Evolutionary conservation across 2,329 filamentous ascomycete species (phyloP), one percentile per base, ranked within the genome.

Genomic region (Drechslerella coelobrocha): DNA sequence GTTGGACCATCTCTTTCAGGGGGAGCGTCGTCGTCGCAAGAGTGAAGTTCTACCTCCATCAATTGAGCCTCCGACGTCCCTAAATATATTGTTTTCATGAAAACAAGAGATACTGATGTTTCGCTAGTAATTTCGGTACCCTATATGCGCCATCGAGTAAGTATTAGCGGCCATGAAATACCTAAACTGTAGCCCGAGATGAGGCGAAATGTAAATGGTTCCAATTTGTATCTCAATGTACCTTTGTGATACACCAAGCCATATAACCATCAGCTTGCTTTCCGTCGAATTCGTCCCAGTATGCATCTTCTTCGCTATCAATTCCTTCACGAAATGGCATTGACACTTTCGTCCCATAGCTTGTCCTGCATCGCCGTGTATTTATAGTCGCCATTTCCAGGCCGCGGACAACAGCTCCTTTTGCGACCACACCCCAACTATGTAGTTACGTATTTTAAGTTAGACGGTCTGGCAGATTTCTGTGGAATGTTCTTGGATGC

Each of bases 361-460:
- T 56, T 27, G 17, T 17, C n/a, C 53, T 31, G 37, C 17, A 56
- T 14, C 26, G 21, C n/a, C 53, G 37, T 4, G 26, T 45, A 29
- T 56, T 37, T 2, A 56, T 23, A 45, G 8, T 56, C 2, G 53
- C 53, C 5, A 23, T 26, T 21, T 56, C 53, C 14, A 56, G 53
- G 2, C 53, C 53, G 26, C 53, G 31, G 17, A 56, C 7, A 19
- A 56, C 53, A 21, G 53, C 53, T 24, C 53, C 53, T 17, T 56
- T 45, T 9, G 53, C 53, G 45, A 56, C 53, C 17, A 37, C 53
- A 19, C 53, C 37, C 53, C 53, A 56, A 17, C 53, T n/a, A n/a
- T 56, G 31, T 12, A 34, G 37, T 17, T 14, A 17, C n/a, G 7
- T 8, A 24, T 39, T 24, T 5, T 24, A 43, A 41, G 17, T 34